Conservation (phyloP, 208 protist genomes). For the Leishmania tropica region DNA sequence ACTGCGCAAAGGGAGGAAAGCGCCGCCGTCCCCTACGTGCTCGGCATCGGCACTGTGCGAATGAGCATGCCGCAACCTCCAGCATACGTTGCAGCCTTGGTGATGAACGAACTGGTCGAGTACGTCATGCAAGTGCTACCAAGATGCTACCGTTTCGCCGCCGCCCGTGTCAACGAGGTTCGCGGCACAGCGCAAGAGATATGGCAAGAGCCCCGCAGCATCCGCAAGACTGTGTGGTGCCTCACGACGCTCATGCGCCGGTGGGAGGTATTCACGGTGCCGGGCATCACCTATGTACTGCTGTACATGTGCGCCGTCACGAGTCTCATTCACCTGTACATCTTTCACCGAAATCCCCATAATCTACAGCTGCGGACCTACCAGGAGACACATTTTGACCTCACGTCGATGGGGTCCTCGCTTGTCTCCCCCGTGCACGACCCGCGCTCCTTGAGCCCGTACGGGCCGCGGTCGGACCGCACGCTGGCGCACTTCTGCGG, state of each 20-base stretch:
- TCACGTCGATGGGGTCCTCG: background rate
- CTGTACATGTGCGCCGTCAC: slow-evolving; percentile 3
- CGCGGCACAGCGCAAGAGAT: background rate
- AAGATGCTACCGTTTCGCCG: background rate
- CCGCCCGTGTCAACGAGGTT: background rate
- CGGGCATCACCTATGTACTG: slow-evolving; percentile 5
- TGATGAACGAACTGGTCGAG: slow-evolving; percentile 5
- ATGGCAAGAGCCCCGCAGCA: background rate
- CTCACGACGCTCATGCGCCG: background rate
- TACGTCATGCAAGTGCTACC: slow-evolving; percentile 13
- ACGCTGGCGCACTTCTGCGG: slow-evolving; percentile 11
- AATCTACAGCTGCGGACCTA: slow-evolving; percentile 14
- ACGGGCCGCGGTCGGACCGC: background rate
- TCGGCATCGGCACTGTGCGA: too few relatives aligned
- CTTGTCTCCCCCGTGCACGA: slow-evolving; percentile 10
- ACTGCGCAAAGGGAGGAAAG: too few relatives aligned
- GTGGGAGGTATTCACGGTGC: slow-evolving; percentile 15
- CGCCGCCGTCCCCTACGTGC: too few relatives aligned
- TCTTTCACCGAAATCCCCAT: background rate
- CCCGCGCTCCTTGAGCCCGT: slow-evolving; percentile 20
- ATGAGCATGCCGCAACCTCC: background rate
- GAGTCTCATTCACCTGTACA: background rate
- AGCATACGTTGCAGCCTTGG: background rate
- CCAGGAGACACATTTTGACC: slow-evolving; percentile 14
- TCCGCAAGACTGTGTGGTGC: background rate